These are phyloP conservation scores for Stylosanthes scabra DNA, from an alignment of 331 rosid genomes.

Conservation along the genomic window DNA sequence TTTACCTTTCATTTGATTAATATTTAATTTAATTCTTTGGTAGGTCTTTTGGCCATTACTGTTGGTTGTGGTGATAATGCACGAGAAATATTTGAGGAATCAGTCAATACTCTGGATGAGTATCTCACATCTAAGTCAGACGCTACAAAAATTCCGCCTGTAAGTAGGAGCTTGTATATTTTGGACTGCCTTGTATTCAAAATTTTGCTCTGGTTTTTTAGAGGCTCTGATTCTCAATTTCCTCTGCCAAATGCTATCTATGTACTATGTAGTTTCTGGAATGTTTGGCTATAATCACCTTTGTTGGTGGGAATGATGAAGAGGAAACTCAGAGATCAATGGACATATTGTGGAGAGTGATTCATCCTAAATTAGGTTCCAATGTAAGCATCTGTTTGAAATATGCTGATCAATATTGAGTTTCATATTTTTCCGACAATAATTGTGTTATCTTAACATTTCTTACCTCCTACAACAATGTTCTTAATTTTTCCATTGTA, in stretches of 20 bases:
- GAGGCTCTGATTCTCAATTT: constrained; percentile 4
- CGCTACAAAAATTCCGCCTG: constrained; percentile 54
- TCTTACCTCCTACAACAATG: neutral
- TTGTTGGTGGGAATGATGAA: constrained; percentile 76
- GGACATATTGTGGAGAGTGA: constrained; percentile 90
- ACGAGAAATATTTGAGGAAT: constrained; percentile 73
- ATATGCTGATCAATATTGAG: constrained; percentile 4
- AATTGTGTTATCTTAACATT: neutral
- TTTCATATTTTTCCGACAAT: neutral
- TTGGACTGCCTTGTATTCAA: constrained; percentile 22
- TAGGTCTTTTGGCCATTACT: constrained; percentile 83
- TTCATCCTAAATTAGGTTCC: constrained; percentile 77
- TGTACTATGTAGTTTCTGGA: constrained; percentile 71
- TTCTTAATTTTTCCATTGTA: neutral
- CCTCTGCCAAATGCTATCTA: constrained; percentile 29
- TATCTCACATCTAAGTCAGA: constrained; percentile 70
- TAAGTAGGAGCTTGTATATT: constrained; percentile 41
- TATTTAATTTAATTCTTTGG: constrained; percentile 33
- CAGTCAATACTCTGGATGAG: constrained; percentile 57
- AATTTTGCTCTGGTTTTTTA: neutral
- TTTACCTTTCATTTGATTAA: constrained; percentile 13
- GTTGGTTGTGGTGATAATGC: constrained; percentile 75
- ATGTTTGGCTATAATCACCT: constrained; percentile 84
- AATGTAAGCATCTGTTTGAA: constrained; percentile 54
- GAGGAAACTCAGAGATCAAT: constrained; percentile 78